Evolutionary conservation across 441 rosid species (phyloP).

Genomic region (Syzygium syzygioides): DNA sequence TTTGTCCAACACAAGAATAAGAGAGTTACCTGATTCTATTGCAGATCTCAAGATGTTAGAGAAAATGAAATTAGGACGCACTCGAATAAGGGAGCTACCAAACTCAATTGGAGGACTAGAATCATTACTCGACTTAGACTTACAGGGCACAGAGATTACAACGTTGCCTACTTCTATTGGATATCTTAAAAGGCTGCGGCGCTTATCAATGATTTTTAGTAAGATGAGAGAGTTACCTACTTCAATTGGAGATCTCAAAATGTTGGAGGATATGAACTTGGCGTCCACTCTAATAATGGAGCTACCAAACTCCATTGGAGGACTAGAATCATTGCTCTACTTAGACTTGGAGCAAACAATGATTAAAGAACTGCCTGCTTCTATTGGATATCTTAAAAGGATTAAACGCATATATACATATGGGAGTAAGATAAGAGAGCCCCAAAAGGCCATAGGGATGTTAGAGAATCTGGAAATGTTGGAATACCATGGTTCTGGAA

Average conservation of each 20-base stretch:
- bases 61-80: background rate
- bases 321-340: background rate
- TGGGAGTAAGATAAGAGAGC: background rate
- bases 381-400: background rate
- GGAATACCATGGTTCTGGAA: background rate
- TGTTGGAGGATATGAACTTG: background rate
- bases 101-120: background rate
- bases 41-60: background rate
- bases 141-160: background rate
- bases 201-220: background rate
- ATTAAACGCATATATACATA: accelerated
- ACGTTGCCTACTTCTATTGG: background rate
- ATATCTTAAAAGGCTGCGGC: background rate
- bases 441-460: background rate
- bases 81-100: background rate
- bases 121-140: background rate
- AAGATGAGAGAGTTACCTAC: background rate
- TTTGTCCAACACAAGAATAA: background rate
- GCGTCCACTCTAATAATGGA: background rate
- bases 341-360: background rate
- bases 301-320: background rate
- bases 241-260: background rate
- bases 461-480: background rate
- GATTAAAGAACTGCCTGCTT: background rate
- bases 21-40: background rate